A percentile compares a stretch with the other conserved stretches of the same genome.
Evolutionary conservation across 257 asterid species (phyloP).

Genomic region (Scutellaria galericulata): DNA sequence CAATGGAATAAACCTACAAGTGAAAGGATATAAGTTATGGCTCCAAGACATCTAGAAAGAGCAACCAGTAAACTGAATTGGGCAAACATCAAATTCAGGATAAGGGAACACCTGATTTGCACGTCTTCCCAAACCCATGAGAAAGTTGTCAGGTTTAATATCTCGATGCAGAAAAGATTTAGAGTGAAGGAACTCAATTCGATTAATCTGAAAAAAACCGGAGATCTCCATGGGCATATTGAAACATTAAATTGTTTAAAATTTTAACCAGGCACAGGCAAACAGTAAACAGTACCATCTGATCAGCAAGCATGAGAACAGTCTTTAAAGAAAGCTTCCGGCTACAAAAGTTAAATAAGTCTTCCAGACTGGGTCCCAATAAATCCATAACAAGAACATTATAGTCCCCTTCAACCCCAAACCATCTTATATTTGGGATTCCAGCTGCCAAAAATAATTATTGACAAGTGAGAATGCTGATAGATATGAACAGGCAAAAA

Average conservation of each 20-base stretch:
- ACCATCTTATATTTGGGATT: conserved; percentile 65
- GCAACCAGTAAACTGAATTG: conserved; percentile 11
- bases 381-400: conserved; percentile 77
- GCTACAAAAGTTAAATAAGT: conserved; percentile 69
- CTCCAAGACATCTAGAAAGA: conserved; percentile 24
- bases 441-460: conserved; percentile 56
- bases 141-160: conserved; percentile 78
- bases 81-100: conserved; percentile 21
- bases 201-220: conserved; percentile 52
- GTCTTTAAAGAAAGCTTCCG: conserved; percentile 72
- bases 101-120: conserved; percentile 62
- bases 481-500: conserved; percentile 17
- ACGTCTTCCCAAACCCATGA: conserved; percentile 77
- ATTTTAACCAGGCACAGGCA: conserved; percentile 21
- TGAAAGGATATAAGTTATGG: conserved; percentile 34
- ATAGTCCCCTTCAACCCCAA: conserved; percentile 77
- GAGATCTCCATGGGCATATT: conserved; percentile 26
- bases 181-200: conserved; percentile 63
- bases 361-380: conserved; percentile 81
- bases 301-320: conserved; percentile 86
- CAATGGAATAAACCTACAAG: conserved; percentile 65
- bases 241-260: conserved; percentile 19
- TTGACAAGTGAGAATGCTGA: conserved; percentile 35
- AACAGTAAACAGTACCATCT: conserved; percentile 53
- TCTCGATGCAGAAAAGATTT: conserved; percentile 75